These are phyloP conservation scores for Thymus quinquecostatus DNA, from an alignment of 257 asterid genomes.

Conservation along the genomic window DNA sequence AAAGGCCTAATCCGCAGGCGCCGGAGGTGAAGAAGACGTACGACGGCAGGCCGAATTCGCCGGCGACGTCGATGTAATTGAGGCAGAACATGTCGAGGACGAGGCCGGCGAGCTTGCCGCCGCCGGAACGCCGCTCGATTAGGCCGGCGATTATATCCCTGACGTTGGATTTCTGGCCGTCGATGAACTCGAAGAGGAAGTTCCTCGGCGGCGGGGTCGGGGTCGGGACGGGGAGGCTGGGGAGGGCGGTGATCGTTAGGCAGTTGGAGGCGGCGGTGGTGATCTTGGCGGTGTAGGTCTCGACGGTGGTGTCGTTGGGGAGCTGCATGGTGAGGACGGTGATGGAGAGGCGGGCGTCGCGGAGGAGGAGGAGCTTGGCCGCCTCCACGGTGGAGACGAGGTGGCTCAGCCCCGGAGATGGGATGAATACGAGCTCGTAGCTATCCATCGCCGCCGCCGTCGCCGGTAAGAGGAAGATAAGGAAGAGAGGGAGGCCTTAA, in stretches of 20 bases:
- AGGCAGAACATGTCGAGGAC: constrained; percentile 70
- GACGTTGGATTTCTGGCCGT: constrained; percentile 34
- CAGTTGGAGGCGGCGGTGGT: constrained; percentile 25
- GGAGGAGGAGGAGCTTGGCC: constrained; percentile 57
- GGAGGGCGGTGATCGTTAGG: constrained; percentile 36
- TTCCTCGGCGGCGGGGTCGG: not conserved
- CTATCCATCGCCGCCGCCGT: constrained; percentile 18
- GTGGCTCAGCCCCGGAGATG: constrained; percentile 66
- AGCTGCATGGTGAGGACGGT: constrained; percentile 47
- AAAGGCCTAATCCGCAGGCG: constrained; percentile 43
- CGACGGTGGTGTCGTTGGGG: constrained; percentile 31
- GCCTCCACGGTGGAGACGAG: constrained; percentile 50
- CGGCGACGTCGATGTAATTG: constrained; percentile 50
- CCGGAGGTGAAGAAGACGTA: constrained; percentile 59
- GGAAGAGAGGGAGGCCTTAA: no score
- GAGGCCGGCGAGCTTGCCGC: constrained; percentile 37
- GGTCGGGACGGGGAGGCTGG: constrained; percentile 14
- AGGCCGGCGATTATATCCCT: constrained; percentile 41
- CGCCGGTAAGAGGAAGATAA: no score
- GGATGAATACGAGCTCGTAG: constrained; percentile 54
- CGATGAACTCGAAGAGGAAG: constrained; percentile 23
- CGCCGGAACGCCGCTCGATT: not conserved
- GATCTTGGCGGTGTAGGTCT: constrained; percentile 25
- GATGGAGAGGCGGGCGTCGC: constrained; percentile 48
- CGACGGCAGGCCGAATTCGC: constrained; percentile 46